Evolutionary conservation across 192 early-diverging fungal genomes (phyloP), one percentile per base, ranked within the genome.

Genomic region (Backusella tuberculispora): DNA sequence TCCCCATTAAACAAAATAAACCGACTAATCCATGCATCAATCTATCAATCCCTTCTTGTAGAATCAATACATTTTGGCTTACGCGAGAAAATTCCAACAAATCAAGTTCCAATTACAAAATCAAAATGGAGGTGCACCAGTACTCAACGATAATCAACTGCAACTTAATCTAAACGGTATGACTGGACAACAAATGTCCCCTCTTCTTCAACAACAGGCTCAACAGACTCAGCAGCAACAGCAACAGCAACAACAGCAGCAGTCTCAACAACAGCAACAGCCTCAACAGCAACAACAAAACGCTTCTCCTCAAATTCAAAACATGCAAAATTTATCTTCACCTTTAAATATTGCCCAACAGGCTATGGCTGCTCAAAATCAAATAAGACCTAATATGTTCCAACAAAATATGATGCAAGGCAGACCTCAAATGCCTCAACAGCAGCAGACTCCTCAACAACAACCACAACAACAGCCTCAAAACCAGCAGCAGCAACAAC

Each of bases 21-120:
- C 29, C 29, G 29, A 34, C 29, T 34, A 34, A 34, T n/a, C n/a
- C n/a, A n/a, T n/a, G n/a, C n/a, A n/a, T n/a, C n/a, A 63, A 68
- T 8, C 17, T 34, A 34, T 41, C 15, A 42, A 53, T 41, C 38
- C n/a, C n/a, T 37, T 29, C 40, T 19, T 41, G 12, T 42, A 81
- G 80, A 81, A 81, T 60, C 74, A 81, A 50, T 81, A 81, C 41
- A 72, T 81, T 14, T 63, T 77, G 24, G 67, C 75, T 21, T 81
- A 74, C 53, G 73, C 72, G 7, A 63, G 73, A 37, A 81, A 81
- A 47, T 74, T 77, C 41, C 34, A 76, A 6, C 80, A 81, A 63
- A 77, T 81, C 42, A 81, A 81, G 44, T 73, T 65, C 5, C 71
- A 78, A 46, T 37, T 78, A 5, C 48, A 64, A 64, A 63, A 21